Evolutionary conservation across 108 stramenopile species (phyloP).

Genomic region (Cyclotella kingstonii): DNA sequence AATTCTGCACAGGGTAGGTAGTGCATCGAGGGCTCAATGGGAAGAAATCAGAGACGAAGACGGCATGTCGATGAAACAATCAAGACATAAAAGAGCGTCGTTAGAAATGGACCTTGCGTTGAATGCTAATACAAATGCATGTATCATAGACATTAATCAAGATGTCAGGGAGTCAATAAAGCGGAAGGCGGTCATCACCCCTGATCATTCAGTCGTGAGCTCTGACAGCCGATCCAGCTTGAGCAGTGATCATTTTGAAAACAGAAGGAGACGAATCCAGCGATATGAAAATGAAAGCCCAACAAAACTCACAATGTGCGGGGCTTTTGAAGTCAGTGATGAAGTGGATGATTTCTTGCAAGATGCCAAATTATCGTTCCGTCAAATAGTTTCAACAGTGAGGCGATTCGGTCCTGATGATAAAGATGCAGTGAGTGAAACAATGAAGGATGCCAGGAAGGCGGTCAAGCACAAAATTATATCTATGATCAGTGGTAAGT

Average conservation of each 20-base stretch:
- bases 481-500: neutral
- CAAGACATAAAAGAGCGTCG: neutral
- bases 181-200: neutral
- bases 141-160: neutral
- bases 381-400: conserved; percentile 1
- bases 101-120: neutral
- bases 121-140: neutral
- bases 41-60: neutral
- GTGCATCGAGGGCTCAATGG: neutral
- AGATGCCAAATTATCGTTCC: conserved; percentile 1
- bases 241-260: neutral
- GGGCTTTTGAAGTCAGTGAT: neutral
- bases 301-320: neutral
- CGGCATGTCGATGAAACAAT: neutral
- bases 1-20: neutral
- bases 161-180: neutral
- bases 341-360: neutral
- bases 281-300: neutral
- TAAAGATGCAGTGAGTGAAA: conserved; percentile 3
- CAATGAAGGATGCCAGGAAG: neutral
- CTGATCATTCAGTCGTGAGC: neutral
- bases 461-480: neutral
- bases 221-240: neutral
- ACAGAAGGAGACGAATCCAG: neutral
- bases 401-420: conserved; percentile 7